phyloP scores from a whole-genome alignment of 306 rosid genomes.

The Inga leiocalycina region DNA sequence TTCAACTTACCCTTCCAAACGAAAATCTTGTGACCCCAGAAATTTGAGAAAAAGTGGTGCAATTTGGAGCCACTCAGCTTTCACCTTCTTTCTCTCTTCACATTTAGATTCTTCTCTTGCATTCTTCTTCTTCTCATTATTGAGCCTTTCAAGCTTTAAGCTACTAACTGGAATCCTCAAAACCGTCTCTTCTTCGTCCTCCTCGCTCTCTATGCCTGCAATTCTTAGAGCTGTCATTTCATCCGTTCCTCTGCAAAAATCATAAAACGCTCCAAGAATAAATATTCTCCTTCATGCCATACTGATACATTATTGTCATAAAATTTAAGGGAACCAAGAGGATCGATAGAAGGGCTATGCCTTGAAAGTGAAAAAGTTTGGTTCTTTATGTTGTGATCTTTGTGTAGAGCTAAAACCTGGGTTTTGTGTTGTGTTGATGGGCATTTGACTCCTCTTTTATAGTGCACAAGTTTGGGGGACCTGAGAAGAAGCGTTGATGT shows the following conservation, averaged over 20 bases:
- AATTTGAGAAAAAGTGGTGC: constrained; percentile 41
- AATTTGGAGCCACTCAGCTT: constrained; percentile 44
- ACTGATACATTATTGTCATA: neutral
- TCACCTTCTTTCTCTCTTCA: constrained; percentile 43
- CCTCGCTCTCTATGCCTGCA: constrained; percentile 24
- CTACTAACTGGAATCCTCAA: constrained; percentile 39
- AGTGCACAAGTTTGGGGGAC: constrained; percentile 23
- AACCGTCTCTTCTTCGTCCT: constrained; percentile 36
- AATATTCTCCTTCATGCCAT: neutral
- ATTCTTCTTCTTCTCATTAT: constrained; percentile 1
- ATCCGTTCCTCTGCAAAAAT: constrained; percentile 29
- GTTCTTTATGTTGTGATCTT: constrained; percentile 8
- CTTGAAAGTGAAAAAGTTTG: constrained; percentile 37
- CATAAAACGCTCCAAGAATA: neutral
- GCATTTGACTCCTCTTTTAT: constrained; percentile 30
- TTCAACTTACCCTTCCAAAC: constrained; percentile 25
- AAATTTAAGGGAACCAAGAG: neutral
- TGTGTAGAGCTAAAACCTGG: neutral
- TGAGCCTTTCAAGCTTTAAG: constrained; percentile 35
- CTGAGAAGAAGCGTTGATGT: neutral
- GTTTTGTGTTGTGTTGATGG: neutral
- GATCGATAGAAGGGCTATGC: neutral
- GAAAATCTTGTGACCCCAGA: constrained; percentile 31
- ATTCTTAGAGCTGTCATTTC: constrained; percentile 40
- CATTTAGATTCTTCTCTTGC: constrained; percentile 41